phyloP scores from a whole-genome alignment of 2,329 filamentous ascomycete species.

The Alternaria gansuensis region DNA sequence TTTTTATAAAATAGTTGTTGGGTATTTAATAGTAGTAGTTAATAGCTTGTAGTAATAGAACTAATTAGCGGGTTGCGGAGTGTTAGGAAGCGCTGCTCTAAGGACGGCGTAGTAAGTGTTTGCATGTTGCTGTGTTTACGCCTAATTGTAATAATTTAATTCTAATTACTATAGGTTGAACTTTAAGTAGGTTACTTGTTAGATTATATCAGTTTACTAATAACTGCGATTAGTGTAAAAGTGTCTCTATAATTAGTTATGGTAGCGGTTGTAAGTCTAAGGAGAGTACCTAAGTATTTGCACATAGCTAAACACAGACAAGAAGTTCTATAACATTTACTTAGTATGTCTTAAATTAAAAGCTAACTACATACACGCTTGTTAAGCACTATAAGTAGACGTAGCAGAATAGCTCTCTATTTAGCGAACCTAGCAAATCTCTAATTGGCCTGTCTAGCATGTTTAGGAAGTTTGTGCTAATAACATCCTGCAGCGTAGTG shows the following conservation, averaged over 20 bases:
- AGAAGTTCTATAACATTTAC: neutral
- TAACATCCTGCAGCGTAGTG: conserved; percentile 55
- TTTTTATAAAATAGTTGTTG: neutral
- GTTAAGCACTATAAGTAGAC: conserved; percentile 47
- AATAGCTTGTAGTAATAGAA: conserved; percentile 1
- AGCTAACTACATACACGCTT: neutral
- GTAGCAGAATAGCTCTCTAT: conserved; percentile 57
- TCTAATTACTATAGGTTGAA: no score
- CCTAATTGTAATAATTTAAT: no score
- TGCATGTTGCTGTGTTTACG: no score
- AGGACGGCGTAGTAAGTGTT: no score
- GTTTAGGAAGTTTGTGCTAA: conserved; percentile 53
- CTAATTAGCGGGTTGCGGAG: neutral
- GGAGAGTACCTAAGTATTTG: no score
- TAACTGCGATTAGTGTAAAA: no score
- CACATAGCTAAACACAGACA: neutral
- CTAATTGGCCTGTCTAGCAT: conserved; percentile 44
- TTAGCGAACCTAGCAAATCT: conserved; percentile 53
- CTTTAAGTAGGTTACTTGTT: no score
- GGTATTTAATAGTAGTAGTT: neutral
- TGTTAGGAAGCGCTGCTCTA: neutral
- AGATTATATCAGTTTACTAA: no score
- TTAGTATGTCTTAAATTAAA: neutral
- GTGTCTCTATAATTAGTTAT: no score
- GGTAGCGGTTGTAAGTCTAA: no score